Percentiles rank a stretch among this genome's conserved stretches.
These are phyloP conservation scores for Chenopodium quinoa DNA, from an alignment of 148 eudicot genomes.

Conservation along the genomic window DNA sequence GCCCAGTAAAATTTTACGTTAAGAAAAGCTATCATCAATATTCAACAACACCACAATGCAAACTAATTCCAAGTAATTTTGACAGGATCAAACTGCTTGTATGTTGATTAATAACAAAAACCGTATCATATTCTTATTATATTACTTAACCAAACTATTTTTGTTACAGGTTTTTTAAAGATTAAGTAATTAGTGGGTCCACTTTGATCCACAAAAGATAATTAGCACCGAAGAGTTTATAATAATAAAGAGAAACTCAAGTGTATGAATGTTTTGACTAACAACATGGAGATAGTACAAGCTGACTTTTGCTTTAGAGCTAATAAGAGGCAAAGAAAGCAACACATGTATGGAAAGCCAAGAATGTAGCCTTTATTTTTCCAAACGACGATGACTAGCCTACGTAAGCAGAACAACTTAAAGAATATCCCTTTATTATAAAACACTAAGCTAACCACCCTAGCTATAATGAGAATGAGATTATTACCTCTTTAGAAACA, in stretches of 20 bases:
- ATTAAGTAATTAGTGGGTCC: slow-evolving; percentile 3
- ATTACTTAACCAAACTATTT: no score
- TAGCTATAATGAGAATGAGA: slow-evolving; percentile 22
- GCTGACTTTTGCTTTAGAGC: slow-evolving; percentile 24
- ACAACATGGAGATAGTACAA: slow-evolving; percentile 13
- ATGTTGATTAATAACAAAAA: background rate
- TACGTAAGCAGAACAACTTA: slow-evolving; percentile 18
- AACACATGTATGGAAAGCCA: slow-evolving; percentile 22
- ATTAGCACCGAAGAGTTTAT: slow-evolving; percentile 11
- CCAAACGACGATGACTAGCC: slow-evolving; percentile 19
- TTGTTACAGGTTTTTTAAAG: background rate
- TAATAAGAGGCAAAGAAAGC: slow-evolving; percentile 23
- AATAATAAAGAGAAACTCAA: slow-evolving; percentile 11
- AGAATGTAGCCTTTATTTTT: slow-evolving; percentile 15
- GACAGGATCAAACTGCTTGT: background rate
- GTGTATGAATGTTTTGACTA: slow-evolving; percentile 31
- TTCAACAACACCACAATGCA: background rate
- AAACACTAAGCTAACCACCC: background rate
- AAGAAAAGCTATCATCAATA: background rate
- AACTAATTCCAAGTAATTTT: background rate
- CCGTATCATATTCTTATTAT: background rate
- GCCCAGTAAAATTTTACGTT: slow-evolving; percentile 14
- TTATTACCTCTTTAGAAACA: slow-evolving; percentile 79
- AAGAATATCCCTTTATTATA: background rate
- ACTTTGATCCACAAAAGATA: background rate